phyloP scores from a whole-genome alignment of 345 rosid species.

The Acer yangbiense region DNA sequence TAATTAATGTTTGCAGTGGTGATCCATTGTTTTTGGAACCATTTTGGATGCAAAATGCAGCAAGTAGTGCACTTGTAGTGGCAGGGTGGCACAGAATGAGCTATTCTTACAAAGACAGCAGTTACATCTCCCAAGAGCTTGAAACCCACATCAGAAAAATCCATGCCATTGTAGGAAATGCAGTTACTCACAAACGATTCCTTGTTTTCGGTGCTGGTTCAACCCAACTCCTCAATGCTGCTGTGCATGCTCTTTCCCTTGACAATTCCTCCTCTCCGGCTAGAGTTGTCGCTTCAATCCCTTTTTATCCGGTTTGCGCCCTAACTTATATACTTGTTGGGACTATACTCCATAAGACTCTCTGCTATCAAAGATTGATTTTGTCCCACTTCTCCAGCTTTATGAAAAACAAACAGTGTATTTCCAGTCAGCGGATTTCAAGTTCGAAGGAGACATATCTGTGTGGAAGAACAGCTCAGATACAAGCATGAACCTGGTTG shows the following conservation, averaged over 20 bases:
- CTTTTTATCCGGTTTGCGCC: constrained; percentile 51
- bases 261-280: constrained; percentile 47
- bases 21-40: constrained; percentile 62
- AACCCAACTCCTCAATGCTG: constrained; percentile 67
- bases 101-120: constrained; percentile 28
- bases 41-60: constrained; percentile 53
- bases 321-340: background rate
- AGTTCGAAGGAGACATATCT: constrained; percentile 57
- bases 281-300: constrained; percentile 50
- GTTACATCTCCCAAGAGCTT: constrained; percentile 37
- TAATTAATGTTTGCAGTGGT: constrained; percentile 34
- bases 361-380: background rate
- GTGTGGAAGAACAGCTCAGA: constrained; percentile 37
- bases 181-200: constrained; percentile 48
- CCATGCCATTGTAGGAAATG: constrained; percentile 57
- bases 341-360: too few relatives aligned
- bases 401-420: constrained; percentile 46
- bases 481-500: constrained; percentile 35
- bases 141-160: constrained; percentile 46
- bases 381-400: constrained; percentile 26
- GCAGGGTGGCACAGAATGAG: constrained; percentile 72
- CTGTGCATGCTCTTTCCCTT: constrained; percentile 57
- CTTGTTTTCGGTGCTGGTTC: constrained; percentile 66
- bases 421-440: constrained; percentile 35
- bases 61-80: constrained; percentile 43